Conservation (phyloP, 2,329 filamentous ascomycete genomes). For the Arachnopeziza araneosa region DNA sequence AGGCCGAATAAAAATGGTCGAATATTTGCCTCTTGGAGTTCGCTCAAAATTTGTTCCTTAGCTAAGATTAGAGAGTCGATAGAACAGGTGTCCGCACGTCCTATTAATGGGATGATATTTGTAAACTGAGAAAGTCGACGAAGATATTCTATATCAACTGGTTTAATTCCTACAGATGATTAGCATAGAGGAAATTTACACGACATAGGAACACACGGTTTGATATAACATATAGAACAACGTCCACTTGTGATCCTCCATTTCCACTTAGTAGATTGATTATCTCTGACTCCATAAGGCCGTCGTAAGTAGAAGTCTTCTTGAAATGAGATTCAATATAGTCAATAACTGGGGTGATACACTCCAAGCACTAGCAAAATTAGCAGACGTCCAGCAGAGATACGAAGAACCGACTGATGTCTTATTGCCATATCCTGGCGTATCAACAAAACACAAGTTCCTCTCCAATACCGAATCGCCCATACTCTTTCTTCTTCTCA, state of each 20-base stretch:
- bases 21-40: conserved; percentile 53
- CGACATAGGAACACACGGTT: conserved; percentile 48
- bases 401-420: conserved; percentile 41
- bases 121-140: conserved; percentile 64
- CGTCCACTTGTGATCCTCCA: conserved; percentile 79
- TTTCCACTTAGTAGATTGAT: conserved; percentile 72
- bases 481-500: conserved; percentile 62
- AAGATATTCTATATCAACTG: conserved; percentile 66
- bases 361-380: conserved; percentile 43
- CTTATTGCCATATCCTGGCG: conserved; percentile 55
- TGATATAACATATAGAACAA: conserved; percentile 74
- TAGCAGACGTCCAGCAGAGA: conserved; percentile 23
- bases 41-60: conserved; percentile 54
- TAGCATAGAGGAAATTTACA: not conserved
- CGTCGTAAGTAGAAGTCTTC: conserved; percentile 54
- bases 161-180: conserved; percentile 45
- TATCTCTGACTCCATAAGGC: conserved; percentile 67
- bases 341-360: conserved; percentile 54
- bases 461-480: conserved; percentile 78
- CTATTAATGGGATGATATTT: conserved; percentile 79
- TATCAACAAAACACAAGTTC: conserved; percentile 92
- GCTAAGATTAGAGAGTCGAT: conserved; percentile 48
- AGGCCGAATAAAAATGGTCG: conserved; percentile 58
- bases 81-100: conserved; percentile 67
- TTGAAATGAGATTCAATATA: conserved; percentile 69